A percentile compares a stretch with the other conserved stretches of the same genome.
phyloP scores from a whole-genome alignment of 352 stramenopile species.

The Peronospora belbahrii region DNA sequence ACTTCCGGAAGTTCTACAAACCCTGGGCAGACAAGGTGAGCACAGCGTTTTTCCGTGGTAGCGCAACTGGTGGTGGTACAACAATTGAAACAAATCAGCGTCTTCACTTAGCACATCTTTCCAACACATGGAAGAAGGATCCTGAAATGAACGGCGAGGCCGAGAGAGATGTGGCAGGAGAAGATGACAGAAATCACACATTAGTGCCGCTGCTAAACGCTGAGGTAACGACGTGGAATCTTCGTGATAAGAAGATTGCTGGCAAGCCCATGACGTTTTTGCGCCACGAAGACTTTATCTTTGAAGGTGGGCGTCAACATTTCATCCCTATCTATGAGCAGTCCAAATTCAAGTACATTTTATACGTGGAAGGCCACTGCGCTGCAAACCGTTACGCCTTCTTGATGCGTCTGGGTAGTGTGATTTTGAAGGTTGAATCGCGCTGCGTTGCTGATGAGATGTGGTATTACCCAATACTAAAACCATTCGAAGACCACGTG shows the following conservation, averaged over 20 bases:
- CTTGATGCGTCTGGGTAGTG: conserved; percentile 95
- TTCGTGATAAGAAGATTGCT: conserved; percentile 95
- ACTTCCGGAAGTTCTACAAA: conserved; percentile 95
- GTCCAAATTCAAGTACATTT: conserved; percentile 94
- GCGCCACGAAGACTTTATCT: conserved; percentile 65
- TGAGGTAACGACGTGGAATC: conserved; percentile 94
- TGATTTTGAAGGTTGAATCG: conserved; percentile 95
- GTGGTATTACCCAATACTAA: conserved; percentile 95
- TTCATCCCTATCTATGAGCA: conserved; percentile 99
- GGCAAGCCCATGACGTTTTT: conserved; percentile 93
- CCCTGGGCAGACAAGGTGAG: conserved; percentile 94
- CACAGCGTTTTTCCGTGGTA: conserved; percentile 97
- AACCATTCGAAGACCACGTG: conserved; percentile 96
- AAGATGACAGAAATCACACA: conserved; percentile 16
- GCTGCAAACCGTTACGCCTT: conserved; percentile 97
- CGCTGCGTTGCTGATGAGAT: conserved; percentile 94
- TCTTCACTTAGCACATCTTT: conserved; percentile 88
- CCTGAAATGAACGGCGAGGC: conserved; percentile 70
- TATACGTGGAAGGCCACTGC: conserved; percentile 97
- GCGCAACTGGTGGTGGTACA: conserved; percentile 91
- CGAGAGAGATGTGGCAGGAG: conserved; percentile 6
- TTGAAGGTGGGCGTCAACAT: conserved; percentile 89
- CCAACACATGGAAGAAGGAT: conserved; percentile 90
- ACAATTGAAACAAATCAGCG: conserved; percentile 96
- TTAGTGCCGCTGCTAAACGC: conserved; percentile 92